Percentiles rank a stretch among this genome's conserved stretches.
These are phyloP conservation scores for Cytospora piceicola DNA, from an alignment of 2,329 filamentous ascomycete species.

Conservation along the genomic window DNA sequence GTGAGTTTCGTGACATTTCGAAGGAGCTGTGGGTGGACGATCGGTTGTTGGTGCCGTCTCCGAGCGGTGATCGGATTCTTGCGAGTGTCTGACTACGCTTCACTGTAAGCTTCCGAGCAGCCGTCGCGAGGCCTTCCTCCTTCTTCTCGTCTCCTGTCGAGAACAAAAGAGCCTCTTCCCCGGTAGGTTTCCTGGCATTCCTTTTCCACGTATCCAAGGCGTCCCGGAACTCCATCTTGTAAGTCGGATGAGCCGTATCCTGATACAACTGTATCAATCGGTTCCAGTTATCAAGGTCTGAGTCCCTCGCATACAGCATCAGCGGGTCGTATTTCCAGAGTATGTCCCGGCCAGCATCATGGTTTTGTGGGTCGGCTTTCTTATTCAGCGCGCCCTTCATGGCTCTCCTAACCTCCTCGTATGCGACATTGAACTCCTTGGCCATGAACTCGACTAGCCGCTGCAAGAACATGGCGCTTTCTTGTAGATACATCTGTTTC, in stretches of 20 bases:
- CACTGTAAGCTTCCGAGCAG: constrained; percentile 88
- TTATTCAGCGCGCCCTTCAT: constrained; percentile 63
- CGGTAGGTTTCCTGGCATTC: constrained; percentile 72
- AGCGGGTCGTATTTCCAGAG: constrained; percentile 89
- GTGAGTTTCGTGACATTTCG: constrained; percentile 62
- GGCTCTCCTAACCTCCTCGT: constrained; percentile 69
- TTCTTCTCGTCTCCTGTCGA: constrained; percentile 84
- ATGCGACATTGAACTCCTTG: constrained; percentile 75
- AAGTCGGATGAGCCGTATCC: constrained; percentile 73
- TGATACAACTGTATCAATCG: constrained; percentile 80
- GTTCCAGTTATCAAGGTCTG: constrained; percentile 82
- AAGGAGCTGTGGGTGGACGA: constrained; percentile 48
- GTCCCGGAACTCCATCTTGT: constrained; percentile 80
- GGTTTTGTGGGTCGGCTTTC: constrained; percentile 72
- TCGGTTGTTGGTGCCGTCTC: constrained; percentile 65
- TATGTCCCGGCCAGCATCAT: constrained; percentile 71
- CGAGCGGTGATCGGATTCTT: constrained; percentile 70
- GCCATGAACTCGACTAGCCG: constrained; percentile 82
- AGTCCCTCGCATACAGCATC: constrained; percentile 85
- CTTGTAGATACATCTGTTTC: constrained; percentile 82
- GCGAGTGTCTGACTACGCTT: constrained; percentile 90
- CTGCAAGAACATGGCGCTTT: constrained; percentile 76
- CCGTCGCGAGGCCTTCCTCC: constrained; percentile 70
- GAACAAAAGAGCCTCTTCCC: constrained; percentile 89
- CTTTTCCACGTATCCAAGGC: constrained; percentile 80